These are phyloP conservation scores for Papiliotrema laurentii DNA, from an alignment of 1,284 basidiomycete species.

Conservation along the genomic window DNA sequence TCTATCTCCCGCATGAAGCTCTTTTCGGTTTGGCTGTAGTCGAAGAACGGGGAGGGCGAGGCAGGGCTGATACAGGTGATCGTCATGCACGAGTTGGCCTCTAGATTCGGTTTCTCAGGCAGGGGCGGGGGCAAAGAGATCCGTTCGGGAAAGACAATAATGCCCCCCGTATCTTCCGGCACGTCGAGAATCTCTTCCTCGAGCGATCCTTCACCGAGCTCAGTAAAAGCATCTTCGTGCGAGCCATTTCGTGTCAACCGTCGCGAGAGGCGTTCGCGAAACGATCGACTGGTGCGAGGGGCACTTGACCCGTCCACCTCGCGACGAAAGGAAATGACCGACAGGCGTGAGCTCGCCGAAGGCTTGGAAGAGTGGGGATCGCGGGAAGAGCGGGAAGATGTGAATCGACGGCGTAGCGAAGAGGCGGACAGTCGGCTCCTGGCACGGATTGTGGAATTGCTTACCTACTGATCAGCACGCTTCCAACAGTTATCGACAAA, in stretches of 20 bases:
- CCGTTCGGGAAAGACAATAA: slow-evolving; percentile 23
- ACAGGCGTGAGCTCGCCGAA: not conserved
- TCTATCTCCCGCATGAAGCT: not conserved
- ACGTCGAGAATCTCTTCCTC: slow-evolving; percentile 7
- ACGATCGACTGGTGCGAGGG: not conserved
- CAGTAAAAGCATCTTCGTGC: slow-evolving; percentile 8
- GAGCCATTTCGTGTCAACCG: not conserved
- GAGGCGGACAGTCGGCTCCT: slow-evolving; percentile 3
- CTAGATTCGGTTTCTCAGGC: not conserved
- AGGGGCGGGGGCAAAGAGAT: slow-evolving; percentile 11
- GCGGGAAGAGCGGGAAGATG: not conserved
- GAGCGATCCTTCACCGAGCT: not conserved
- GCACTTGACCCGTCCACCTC: not conserved
- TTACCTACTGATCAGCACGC: slow-evolving; percentile 2
- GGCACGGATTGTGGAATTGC: not conserved
- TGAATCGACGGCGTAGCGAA: not conserved
- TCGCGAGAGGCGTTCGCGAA: not conserved
- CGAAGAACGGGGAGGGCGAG: not conserved
- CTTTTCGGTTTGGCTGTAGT: slow-evolving; percentile 9
- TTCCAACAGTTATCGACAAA: not conserved
- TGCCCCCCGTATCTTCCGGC: slow-evolving; percentile 3
- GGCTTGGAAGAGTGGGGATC: not conserved
- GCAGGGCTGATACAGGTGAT: not conserved
- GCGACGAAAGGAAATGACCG: not conserved
- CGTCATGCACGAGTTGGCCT: not conserved